These are phyloP conservation scores for Magnolia sinica DNA, from an alignment of 164 flowering plant genomes.

Conservation along the genomic window DNA sequence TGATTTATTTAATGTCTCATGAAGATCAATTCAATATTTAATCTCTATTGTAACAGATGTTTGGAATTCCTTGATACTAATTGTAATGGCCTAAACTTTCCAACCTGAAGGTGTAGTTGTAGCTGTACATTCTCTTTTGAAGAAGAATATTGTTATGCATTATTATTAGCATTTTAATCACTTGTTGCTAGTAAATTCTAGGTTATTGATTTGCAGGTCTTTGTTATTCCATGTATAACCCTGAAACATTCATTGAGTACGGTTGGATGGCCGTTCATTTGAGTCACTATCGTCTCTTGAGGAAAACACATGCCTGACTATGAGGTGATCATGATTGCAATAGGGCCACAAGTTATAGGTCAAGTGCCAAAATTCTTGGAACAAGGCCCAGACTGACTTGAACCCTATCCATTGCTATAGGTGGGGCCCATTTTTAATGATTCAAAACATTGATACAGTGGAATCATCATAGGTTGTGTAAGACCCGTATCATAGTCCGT, in stretches of 20 bases:
- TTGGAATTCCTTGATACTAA: background rate
- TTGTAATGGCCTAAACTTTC: background rate
- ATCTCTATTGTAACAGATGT: background rate
- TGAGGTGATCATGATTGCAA: too few species aligned
- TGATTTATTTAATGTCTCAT: background rate
- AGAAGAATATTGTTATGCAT: background rate
- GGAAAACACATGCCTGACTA: too few species aligned
- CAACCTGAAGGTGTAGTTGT: background rate
- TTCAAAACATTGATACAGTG: too few species aligned
- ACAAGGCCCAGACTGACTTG: too few species aligned
- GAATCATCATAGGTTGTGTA: too few species aligned
- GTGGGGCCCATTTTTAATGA: too few species aligned
- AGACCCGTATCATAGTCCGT: too few species aligned
- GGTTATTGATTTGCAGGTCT: constrained; percentile 94
- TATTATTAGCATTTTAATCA: background rate
- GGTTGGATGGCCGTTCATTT: too few species aligned
- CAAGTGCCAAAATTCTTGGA: too few species aligned
- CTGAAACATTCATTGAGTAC: constrained; percentile 31
- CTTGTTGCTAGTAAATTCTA: constrained; percentile 20
- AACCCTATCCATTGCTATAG: background rate
- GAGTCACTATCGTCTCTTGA: too few species aligned
- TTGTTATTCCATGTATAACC: constrained; percentile 85
- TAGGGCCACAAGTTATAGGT: too few species aligned
- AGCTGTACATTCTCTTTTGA: background rate
- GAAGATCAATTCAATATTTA: background rate